These are phyloP conservation scores for Aphanoascus verrucosus DNA, from an alignment of 2,329 filamentous ascomycete genomes.

Conservation along the genomic window DNA sequence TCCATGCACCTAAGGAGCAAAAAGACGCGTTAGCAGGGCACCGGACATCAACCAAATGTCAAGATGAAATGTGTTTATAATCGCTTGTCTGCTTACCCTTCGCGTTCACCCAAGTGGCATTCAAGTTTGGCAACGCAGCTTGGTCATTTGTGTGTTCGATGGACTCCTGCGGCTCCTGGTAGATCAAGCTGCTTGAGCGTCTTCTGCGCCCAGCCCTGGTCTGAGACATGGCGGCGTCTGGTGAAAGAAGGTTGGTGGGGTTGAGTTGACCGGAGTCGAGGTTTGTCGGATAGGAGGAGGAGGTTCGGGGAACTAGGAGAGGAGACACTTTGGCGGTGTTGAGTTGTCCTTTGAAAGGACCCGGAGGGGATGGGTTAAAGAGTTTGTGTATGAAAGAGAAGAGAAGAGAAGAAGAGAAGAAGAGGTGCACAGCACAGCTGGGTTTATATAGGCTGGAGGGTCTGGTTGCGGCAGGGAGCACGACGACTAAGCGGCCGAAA, in stretches of 20 bases:
- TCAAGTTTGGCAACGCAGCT: conserved; percentile 84
- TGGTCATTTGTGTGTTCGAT: conserved; percentile 97
- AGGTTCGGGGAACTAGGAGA: conserved; percentile 75
- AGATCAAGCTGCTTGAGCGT: conserved; percentile 96
- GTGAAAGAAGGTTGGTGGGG: conserved; percentile 37
- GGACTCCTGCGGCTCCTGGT: conserved; percentile 91
- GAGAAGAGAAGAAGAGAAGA: not conserved
- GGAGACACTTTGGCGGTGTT: conserved; percentile 96
- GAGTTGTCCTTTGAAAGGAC: conserved; percentile 19
- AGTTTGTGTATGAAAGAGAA: not conserved
- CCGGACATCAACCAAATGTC: not conserved
- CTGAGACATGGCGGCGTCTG: conserved; percentile 51
- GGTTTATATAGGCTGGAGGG: not conserved
- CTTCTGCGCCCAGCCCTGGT: conserved; percentile 66
- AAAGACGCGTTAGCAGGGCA: conserved; percentile 15
- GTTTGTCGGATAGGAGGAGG: conserved; percentile 73
- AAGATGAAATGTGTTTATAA: not conserved
- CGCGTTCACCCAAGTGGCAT: conserved; percentile 97
- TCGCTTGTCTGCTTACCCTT: conserved; percentile 60
- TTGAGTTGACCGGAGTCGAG: conserved; percentile 52
- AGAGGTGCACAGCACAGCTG: conserved; percentile 5
- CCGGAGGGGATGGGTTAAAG: not conserved
- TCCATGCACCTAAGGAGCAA: conserved; percentile 69
- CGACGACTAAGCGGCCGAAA: not conserved
- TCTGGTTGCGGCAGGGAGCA: not conserved